Conservation (phyloP, 2,329 filamentous ascomycete genomes). For the Fonsecaea multimorphosa region DNA sequence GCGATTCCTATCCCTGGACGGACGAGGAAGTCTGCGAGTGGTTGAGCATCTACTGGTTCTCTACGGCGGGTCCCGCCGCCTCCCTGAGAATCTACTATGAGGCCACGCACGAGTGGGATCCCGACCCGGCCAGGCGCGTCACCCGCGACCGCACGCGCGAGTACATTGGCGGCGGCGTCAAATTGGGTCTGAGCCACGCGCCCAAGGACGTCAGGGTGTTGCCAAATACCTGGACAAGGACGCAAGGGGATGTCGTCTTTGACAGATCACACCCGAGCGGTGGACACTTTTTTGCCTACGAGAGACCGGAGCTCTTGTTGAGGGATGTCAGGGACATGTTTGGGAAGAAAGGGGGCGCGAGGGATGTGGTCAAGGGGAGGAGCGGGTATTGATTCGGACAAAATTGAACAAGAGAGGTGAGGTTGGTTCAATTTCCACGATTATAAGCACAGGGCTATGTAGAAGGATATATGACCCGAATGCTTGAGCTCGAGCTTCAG, state of each 20-base stretch:
- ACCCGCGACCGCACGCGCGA: constrained; percentile 20
- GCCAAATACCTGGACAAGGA: constrained; percentile 58
- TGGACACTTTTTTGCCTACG: constrained; percentile 62
- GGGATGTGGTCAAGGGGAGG: constrained; percentile 43
- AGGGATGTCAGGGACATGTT: constrained; percentile 57
- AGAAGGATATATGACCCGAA: too few relatives aligned
- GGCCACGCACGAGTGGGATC: constrained; percentile 50
- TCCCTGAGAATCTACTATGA: constrained; percentile 77
- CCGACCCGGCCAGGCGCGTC: constrained; percentile 37
- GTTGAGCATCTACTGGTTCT: constrained; percentile 76
- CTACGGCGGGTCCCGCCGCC: constrained; percentile 70
- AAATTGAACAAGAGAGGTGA: neutral
- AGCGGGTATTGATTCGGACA: constrained; percentile 43
- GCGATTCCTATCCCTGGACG: constrained; percentile 73
- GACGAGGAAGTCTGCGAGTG: constrained; percentile 78
- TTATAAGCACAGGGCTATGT: too few relatives aligned
- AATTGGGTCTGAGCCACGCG: constrained; percentile 60
- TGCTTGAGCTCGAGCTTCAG: too few relatives aligned
- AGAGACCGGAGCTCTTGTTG: constrained; percentile 55
- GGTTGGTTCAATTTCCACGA: neutral
- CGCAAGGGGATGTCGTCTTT: constrained; percentile 59
- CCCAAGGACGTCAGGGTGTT: constrained; percentile 58
- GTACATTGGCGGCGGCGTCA: constrained; percentile 52
- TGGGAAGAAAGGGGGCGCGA: constrained; percentile 50
- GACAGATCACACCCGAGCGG: constrained; percentile 52